phyloP scores from a whole-genome alignment of 106 monocot genomes.

The Allium sativum region DNA sequence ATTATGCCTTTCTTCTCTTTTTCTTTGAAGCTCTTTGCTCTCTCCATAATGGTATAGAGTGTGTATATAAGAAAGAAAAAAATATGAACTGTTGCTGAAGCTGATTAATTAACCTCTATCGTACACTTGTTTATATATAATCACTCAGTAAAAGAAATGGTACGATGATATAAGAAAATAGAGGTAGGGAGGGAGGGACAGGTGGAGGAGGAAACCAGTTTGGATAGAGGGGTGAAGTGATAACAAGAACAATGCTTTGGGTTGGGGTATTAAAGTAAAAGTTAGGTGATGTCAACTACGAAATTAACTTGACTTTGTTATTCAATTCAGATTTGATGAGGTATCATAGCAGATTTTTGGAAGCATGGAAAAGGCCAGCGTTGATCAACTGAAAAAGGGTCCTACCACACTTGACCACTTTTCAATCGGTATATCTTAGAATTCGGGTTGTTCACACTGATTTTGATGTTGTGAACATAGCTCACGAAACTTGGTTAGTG shows the following conservation, averaged over 20 bases:
- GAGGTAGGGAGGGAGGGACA: background rate
- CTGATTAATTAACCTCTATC: constrained; percentile 2
- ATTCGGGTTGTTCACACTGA: too few species aligned
- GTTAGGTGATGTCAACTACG: background rate
- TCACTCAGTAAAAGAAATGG: background rate
- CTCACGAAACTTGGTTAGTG: too few species aligned
- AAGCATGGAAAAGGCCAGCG: background rate
- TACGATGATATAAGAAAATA: background rate
- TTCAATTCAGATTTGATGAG: background rate
- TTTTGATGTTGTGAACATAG: too few species aligned
- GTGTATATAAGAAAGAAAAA: background rate
- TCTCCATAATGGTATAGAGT: background rate
- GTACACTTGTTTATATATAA: constrained; percentile 6
- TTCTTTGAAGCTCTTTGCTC: background rate
- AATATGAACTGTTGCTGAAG: background rate
- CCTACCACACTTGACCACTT: too few species aligned
- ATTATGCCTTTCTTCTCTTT: constrained; percentile 7
- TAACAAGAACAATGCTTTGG: background rate
- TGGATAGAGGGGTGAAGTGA: background rate
- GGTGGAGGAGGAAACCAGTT: background rate
- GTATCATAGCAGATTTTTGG: background rate
- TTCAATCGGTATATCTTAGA: too few species aligned
- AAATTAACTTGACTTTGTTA: background rate
- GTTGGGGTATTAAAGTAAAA: background rate
- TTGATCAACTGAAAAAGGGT: too few species aligned